Base-by-base conservation (phyloP, 2,329 filamentous ascomycete species). In the Chrysosphaeria jannelii region DNA sequence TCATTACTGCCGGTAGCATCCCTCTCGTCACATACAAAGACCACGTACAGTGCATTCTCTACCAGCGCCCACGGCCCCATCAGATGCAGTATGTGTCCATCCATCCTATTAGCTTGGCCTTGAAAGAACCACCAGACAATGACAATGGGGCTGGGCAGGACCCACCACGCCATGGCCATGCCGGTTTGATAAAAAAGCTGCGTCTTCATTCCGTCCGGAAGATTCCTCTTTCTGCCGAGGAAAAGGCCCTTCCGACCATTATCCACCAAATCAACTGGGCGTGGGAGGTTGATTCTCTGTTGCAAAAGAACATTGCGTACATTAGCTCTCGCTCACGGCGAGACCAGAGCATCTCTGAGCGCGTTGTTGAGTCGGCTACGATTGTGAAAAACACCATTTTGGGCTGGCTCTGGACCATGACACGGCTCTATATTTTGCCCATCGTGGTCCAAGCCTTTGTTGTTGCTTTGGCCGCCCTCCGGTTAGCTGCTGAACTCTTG, bases 31-130 rank as follows among this genome's bases (percentile, higher is more conserved):
- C n/a, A n/a, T n/a, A n/a, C n/a, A n/a, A n/a, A n/a, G n/a, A n/a
- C n/a, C n/a, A n/a, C n/a, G n/a, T n/a, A n/a, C n/a, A n/a, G n/a
- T n/a, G n/a, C n/a, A 71, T 93, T 27, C 53, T 88, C 27, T 97
- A 88, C 43, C 66, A 90, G 35, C 57, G 79, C 22, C 85, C 85
- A 1, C 59, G 70, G 27, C 81, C 85, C 0, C 64, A 57, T 15
- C 61, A 66, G 26, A 93, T 97, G 85, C 81, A 97, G 43, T 97
- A 93, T 42, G 69, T 93, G 34, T 97, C 85, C 1, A 51, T 91
- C 11, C 60, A 64, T 14, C 81, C 85, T 0, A 93, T 97, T 24
- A 68, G 78, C 1, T 53, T 97, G 20, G 78, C 78, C 1, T 50
- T 97, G 9, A 72, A 59, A 3, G 71, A 81, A 37, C 7, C 7